Conservation (phyloP, 768 basidiomycete species). For the Rhodotorula toruloides region DNA sequence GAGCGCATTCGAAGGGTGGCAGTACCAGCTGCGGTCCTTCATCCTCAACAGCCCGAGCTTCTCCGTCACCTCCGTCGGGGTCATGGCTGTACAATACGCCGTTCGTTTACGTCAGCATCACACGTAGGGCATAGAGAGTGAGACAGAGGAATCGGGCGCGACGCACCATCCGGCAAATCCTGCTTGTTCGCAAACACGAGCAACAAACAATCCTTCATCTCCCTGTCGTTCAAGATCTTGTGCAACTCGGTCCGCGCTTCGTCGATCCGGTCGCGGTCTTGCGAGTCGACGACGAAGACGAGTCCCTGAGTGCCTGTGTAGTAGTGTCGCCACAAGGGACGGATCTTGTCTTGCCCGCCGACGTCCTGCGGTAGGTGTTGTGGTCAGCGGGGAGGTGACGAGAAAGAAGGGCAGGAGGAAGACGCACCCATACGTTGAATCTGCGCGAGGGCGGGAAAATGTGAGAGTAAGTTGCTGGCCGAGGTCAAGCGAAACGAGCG, state of each 20-base stretch:
- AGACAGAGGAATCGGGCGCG: background rate
- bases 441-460: background rate
- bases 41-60: conserved; percentile 90
- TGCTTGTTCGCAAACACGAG: conserved; percentile 99
- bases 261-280: conserved; percentile 89
- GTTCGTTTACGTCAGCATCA: too few species aligned
- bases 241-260: conserved; percentile 95
- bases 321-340: conserved; percentile 97
- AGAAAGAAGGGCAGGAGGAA: background rate
- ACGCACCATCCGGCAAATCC: conserved; percentile 88
- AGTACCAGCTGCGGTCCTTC: conserved; percentile 98
- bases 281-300: conserved; percentile 96
- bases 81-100: conserved; percentile 65
- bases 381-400: background rate
- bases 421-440: conserved; percentile 50
- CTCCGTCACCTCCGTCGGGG: conserved; percentile 97
- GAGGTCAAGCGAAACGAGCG: too few species aligned
- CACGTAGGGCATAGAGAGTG: too few species aligned
- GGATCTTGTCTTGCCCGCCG: conserved; percentile 99
- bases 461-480: background rate
- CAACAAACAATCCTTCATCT: conserved; percentile 95
- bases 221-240: conserved; percentile 88
- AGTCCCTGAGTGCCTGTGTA: conserved; percentile 98
- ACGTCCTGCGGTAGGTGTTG: conserved; percentile 53
- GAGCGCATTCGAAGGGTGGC: conserved; percentile 80